Percentiles rank a stretch among this genome's conserved stretches.
These are phyloP conservation scores for Malus orientalis DNA, from an alignment of 306 rosid genomes.

Conservation along the genomic window DNA sequence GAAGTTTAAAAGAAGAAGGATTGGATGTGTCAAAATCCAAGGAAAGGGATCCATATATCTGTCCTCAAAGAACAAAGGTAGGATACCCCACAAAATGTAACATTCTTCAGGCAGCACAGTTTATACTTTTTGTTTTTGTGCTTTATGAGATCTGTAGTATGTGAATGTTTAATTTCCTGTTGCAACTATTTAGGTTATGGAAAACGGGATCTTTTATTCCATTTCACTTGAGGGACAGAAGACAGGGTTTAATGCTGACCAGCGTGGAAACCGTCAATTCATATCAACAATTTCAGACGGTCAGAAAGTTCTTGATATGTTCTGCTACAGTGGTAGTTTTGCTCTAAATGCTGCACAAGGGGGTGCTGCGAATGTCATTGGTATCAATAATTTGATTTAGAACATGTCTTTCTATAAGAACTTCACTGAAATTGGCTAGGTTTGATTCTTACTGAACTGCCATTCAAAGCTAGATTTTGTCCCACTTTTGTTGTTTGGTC, in stretches of 20 bases:
- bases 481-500: not conserved
- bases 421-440: not conserved
- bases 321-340: conserved; percentile 94
- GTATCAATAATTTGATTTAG: conserved; percentile 26
- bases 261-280: conserved; percentile 77
- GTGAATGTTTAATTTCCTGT: conserved; percentile 3
- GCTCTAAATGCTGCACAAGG: conserved; percentile 74
- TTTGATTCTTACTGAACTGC: not conserved
- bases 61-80: conserved; percentile 76
- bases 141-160: conserved; percentile 9
- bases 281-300: conserved; percentile 66
- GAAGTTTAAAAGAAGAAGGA: conserved; percentile 91
- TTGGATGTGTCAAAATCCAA: conserved; percentile 43
- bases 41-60: conserved; percentile 41
- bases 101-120: not conserved
- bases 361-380: conserved; percentile 75
- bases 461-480: not conserved
- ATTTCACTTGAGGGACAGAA: conserved; percentile 89
- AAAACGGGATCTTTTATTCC: conserved; percentile 64
- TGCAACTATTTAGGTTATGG: conserved; percentile 45
- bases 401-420: not conserved
- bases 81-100: not conserved
- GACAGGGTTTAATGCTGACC: conserved; percentile 96
- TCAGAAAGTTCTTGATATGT: conserved; percentile 78
- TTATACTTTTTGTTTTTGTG: not conserved